Percentiles rank a stretch among this genome's conserved stretches.
phyloP scores from a whole-genome alignment of 148 eudicot species.

The Drosera capensis region DNA sequence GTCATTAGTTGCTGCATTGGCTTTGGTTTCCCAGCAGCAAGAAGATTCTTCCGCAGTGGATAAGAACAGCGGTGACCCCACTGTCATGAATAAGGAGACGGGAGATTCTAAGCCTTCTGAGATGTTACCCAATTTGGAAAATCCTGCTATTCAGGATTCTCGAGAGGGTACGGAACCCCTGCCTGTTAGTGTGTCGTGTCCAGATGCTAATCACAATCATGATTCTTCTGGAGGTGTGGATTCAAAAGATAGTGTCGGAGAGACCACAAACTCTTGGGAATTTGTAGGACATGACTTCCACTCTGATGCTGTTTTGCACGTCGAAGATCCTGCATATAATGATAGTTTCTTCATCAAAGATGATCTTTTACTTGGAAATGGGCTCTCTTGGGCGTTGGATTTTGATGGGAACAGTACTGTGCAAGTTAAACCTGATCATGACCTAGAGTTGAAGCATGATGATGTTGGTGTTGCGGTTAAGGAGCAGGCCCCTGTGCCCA shows the following conservation, averaged over 20 bases:
- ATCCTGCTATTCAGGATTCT: slow-evolving; percentile 10
- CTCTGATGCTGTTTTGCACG: slow-evolving; percentile 29
- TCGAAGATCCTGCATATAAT: slow-evolving; percentile 44
- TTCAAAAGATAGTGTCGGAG: slow-evolving; percentile 11
- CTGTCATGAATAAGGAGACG: slow-evolving; percentile 3
- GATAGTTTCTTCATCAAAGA: slow-evolving; percentile 54
- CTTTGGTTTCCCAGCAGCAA: slow-evolving; percentile 37
- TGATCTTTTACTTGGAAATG: slow-evolving; percentile 90
- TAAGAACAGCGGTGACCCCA: slow-evolving; percentile 9
- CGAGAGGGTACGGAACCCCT: slow-evolving; percentile 10
- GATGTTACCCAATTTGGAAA: slow-evolving; percentile 6
- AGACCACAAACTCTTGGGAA: slow-evolving; percentile 21
- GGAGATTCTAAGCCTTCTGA: slow-evolving; percentile 17
- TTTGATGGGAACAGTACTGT: slow-evolving; percentile 22
- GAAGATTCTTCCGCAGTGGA: slow-evolving; percentile 16
- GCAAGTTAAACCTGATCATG: slow-evolving; percentile 17
- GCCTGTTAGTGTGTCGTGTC: slow-evolving; percentile 10
- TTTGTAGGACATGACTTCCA: slow-evolving; percentile 23
- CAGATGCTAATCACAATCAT: slow-evolving; percentile 13
- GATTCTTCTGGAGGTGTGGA: slow-evolving; percentile 11
- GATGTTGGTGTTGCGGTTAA: slow-evolving; percentile 7
- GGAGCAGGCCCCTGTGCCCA: slow-evolving; percentile 30
- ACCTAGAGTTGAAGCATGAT: slow-evolving; percentile 16
- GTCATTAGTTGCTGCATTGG: slow-evolving; percentile 69
- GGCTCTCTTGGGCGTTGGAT: slow-evolving; percentile 79